Evolutionary conservation across 441 rosid genomes (phyloP), one percentile per base, ranked within the genome.

Genomic region (Populus hybrid): DNA sequence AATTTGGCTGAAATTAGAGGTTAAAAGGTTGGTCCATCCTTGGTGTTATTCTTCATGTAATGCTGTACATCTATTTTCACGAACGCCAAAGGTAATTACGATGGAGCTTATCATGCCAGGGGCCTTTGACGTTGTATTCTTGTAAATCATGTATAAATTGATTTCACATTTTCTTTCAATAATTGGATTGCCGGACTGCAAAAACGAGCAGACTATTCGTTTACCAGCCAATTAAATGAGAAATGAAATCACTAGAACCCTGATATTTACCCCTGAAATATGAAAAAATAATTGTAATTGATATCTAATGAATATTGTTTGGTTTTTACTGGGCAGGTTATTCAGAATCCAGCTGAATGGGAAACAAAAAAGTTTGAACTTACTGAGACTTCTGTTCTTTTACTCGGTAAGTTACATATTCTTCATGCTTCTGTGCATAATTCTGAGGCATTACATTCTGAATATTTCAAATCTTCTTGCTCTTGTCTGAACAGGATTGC

Each of bases 331-430:
- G 32, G 32, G 32, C 32, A 30, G 32, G 4, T 30, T 30, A 3
- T 30, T 30, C 32, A 30, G 32, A 30, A 30, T 30, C 32, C 32
- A 30, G 32, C 32, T 30, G 32, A 30, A 30, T 30, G 32, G 32
- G 32, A 30, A 30, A 30, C 32, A 30, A 3, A 30, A 30, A 30
- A 30, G 32, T 30, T 30, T 30, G 20, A 11, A 78, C 79, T 83
- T 63, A 77, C 80, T 36, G 91, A 88, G 75, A 77, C 78, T 70
- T 75, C 78, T 67, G 80, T 70, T 36, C 86, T 90, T 80, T 54
- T 88, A 28, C 59, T 87, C 2, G 92, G 98, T 94, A 80, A 83
- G 83, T 76, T 36, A n/a, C n/a, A 1, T 73, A 24, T 73, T 42
- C 67, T 76, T 20, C 63, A 57, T 57, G 18, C 26, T 6, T 69